Conservation (phyloP, 345 rosid genomes). For the Litchi chinensis region DNA sequence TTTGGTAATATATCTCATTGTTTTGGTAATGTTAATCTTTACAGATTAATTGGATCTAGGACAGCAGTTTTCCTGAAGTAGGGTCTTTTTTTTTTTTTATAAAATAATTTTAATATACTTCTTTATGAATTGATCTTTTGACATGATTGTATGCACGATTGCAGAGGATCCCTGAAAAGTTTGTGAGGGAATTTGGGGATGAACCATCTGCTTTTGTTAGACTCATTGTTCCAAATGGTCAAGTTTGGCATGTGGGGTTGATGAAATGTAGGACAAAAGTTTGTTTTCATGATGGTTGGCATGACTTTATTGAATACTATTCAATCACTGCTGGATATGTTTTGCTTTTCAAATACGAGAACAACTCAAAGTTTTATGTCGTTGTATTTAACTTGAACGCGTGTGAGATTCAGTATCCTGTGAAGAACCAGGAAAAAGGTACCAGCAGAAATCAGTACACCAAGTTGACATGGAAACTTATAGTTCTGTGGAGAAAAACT, state of each 20-base stretch:
- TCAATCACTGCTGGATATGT: slow-evolving; percentile 33
- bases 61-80: too few relatives aligned
- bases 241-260: slow-evolving; percentile 39
- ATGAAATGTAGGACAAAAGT: slow-evolving; percentile 20
- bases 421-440: slow-evolving; percentile 18
- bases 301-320: slow-evolving; percentile 36
- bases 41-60: not conserved
- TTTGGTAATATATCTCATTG: not conserved
- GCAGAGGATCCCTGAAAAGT: slow-evolving; percentile 46
- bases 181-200: slow-evolving; percentile 31
- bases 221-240: slow-evolving; percentile 35
- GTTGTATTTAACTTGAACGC: slow-evolving; percentile 33
- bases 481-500: too few relatives aligned
- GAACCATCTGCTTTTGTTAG: slow-evolving; percentile 40
- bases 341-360: slow-evolving; percentile 41
- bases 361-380: slow-evolving; percentile 37
- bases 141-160: not conserved
- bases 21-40: not conserved
- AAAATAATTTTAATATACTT: not conserved
- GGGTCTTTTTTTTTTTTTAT: not conserved
- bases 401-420: slow-evolving; percentile 42
- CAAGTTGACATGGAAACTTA: not conserved
- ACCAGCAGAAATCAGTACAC: not conserved
- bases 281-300: slow-evolving; percentile 49
- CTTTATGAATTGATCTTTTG: not conserved